Evolutionary conservation across 768 basidiomycete species (phyloP).

Genomic region (Coprinopsis strossmayeri): DNA sequence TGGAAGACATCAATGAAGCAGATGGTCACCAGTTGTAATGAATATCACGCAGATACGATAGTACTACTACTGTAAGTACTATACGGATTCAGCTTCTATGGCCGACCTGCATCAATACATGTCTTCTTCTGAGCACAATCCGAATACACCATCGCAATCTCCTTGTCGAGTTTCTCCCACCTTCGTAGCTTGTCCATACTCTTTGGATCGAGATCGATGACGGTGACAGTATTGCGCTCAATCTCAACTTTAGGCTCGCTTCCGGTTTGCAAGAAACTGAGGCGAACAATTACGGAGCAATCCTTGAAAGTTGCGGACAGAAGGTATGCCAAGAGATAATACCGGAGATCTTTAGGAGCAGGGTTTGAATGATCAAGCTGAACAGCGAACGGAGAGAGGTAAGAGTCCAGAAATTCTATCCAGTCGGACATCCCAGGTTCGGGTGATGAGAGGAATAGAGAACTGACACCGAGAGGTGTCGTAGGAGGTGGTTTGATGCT

Average conservation of each 20-base stretch:
- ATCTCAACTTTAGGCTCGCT: slow-evolving; percentile 9
- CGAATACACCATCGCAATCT: slow-evolving; percentile 37
- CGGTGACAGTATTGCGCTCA: slow-evolving; percentile 36
- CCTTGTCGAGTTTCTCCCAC: slow-evolving; percentile 71
- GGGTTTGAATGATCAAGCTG: slow-evolving; percentile 31
- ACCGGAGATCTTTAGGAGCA: slow-evolving; percentile 40
- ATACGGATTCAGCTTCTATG: not conserved
- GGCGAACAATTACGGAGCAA: slow-evolving; percentile 57
- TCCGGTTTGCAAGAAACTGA: slow-evolving; percentile 24
- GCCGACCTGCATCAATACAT: slow-evolving; percentile 24
- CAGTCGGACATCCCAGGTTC: slow-evolving; percentile 65
- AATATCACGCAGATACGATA: too few relatives aligned
- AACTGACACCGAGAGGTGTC: slow-evolving; percentile 26
- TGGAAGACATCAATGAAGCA: too few relatives aligned
- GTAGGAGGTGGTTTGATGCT: slow-evolving; percentile 14
- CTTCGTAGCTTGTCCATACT: slow-evolving; percentile 50
- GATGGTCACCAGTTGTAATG: too few relatives aligned
- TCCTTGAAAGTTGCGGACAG: slow-evolving; percentile 96
- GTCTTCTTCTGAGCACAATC: slow-evolving; percentile 17
- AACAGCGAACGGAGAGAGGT: slow-evolving; percentile 29
- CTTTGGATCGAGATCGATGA: slow-evolving; percentile 90
- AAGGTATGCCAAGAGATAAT: slow-evolving; percentile 68
- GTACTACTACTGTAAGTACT: too few relatives aligned
- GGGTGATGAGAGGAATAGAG: slow-evolving; percentile 21
- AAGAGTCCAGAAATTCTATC: slow-evolving; percentile 52